Percentiles rank a stretch among this genome's conserved stretches.
Conservation (phyloP, 768 basidiomycete species). For the Daedalea quercina region DNA sequence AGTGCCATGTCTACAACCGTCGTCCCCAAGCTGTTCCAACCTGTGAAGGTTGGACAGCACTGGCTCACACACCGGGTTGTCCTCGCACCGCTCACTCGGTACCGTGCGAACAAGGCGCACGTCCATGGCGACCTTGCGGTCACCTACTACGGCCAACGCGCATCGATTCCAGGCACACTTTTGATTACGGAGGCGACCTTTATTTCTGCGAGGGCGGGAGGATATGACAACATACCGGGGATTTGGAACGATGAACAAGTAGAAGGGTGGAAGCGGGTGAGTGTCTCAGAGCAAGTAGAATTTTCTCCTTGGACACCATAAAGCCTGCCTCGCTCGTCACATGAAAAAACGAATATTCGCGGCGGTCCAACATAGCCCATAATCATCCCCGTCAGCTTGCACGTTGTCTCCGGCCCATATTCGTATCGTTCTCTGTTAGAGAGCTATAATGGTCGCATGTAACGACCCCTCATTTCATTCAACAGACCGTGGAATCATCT, state of each 20-base stretch:
- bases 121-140: slow-evolving; percentile 31
- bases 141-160: slow-evolving; percentile 46
- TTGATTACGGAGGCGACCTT: slow-evolving; percentile 52
- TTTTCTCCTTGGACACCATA: neutral
- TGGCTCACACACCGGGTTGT: slow-evolving; percentile 43
- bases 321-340: neutral
- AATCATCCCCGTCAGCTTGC: too few relatives aligned
- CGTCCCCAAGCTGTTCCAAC: slow-evolving; percentile 34
- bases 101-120: slow-evolving; percentile 29
- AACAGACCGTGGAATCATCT: too few relatives aligned
- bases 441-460: too few relatives aligned
- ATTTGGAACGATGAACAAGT: slow-evolving; percentile 58
- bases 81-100: slow-evolving; percentile 47
- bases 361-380: too few relatives aligned
- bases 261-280: slow-evolving; percentile 39
- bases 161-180: slow-evolving; percentile 40
- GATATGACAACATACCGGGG: slow-evolving; percentile 46
- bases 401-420: too few relatives aligned
- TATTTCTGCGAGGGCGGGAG: slow-evolving; percentile 44
- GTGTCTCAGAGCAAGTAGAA: too few relatives aligned
- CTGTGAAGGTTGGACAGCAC: slow-evolving; percentile 36
- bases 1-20: neutral
- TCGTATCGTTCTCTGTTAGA: too few relatives aligned
- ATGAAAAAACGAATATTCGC: neutral
- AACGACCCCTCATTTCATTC: too few relatives aligned